Conservation (phyloP, 345 rosid genomes). For the Trapa incisa region DNA sequence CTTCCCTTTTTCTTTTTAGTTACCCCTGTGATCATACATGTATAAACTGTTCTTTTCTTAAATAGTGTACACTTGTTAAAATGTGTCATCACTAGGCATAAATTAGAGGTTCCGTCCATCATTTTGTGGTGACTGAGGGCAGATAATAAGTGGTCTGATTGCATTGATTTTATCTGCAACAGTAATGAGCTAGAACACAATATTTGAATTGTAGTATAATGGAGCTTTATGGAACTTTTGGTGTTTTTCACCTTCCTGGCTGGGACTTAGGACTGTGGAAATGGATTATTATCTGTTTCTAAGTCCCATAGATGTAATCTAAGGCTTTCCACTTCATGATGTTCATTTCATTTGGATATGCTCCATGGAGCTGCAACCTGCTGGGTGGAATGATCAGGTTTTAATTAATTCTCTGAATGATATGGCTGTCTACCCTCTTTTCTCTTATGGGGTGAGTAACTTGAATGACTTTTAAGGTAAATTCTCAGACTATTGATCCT, state of each 20-base stretch:
- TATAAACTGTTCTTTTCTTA: neutral
- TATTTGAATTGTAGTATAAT: neutral
- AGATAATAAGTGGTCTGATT: neutral
- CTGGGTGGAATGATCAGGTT: neutral
- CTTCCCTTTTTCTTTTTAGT: neutral
- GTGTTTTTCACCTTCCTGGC: neutral
- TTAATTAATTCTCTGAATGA: neutral
- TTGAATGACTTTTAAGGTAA: neutral
- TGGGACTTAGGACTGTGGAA: neutral
- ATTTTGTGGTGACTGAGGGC: neutral
- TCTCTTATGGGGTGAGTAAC: neutral
- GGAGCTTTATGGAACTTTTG: neutral
- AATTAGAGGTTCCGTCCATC: neutral
- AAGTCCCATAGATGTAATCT: neutral
- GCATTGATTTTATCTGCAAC: neutral
- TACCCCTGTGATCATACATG: neutral
- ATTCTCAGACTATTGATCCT: neutral
- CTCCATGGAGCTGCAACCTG: neutral
- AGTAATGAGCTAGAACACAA: neutral
- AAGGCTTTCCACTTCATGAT: neutral
- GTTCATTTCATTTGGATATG: neutral
- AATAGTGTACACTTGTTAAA: neutral
- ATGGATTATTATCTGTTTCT: neutral
- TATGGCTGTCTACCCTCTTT: neutral
- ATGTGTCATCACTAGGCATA: neutral